A percentile compares a stretch with the other conserved stretches of the same genome.
Evolutionary conservation across 2,329 filamentous ascomycete species (phyloP).

Genomic region (Arthroderma sp.): DNA sequence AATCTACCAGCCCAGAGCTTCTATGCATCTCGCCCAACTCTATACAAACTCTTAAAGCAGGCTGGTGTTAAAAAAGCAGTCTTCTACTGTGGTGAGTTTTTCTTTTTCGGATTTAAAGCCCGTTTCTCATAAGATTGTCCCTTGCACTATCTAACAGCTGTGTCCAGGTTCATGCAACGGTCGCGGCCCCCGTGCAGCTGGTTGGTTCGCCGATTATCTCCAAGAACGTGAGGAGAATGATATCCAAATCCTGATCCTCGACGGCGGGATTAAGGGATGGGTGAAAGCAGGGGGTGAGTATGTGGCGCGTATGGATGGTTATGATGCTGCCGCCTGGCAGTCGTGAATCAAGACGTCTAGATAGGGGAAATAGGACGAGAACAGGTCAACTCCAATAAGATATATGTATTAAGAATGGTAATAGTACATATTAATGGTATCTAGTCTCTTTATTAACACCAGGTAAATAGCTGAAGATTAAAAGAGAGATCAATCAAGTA

Average conservation of each 20-base stretch:
- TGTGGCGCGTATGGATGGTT: conserved; percentile 39
- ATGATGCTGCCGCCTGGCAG: conserved; percentile 29
- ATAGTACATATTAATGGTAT: not conserved
- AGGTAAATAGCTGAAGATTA: not conserved
- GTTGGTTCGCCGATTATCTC: conserved; percentile 46
- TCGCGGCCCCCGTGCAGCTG: conserved; percentile 43
- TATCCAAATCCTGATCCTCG: conserved; percentile 40
- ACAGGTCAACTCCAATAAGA: not conserved
- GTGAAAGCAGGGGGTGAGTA: conserved; percentile 38
- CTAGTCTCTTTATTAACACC: not conserved
- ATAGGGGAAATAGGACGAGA: not conserved
- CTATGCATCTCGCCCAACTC: conserved; percentile 26
- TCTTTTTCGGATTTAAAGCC: not conserved
- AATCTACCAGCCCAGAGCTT: conserved; percentile 34
- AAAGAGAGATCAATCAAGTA: not conserved
- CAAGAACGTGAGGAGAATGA: conserved; percentile 23
- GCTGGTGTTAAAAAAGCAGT: conserved; percentile 25
- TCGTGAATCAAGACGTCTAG: not conserved
- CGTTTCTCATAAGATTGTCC: no score
- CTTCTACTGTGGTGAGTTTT: conserved; percentile 32
- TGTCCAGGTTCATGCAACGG: conserved; percentile 42
- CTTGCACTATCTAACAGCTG: not conserved
- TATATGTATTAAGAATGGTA: not conserved
- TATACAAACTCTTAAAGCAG: conserved; percentile 24
- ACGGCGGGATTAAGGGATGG: conserved; percentile 47